These are phyloP conservation scores for Dovyalis caffra DNA, from an alignment of 345 rosid genomes.

Conservation along the genomic window DNA sequence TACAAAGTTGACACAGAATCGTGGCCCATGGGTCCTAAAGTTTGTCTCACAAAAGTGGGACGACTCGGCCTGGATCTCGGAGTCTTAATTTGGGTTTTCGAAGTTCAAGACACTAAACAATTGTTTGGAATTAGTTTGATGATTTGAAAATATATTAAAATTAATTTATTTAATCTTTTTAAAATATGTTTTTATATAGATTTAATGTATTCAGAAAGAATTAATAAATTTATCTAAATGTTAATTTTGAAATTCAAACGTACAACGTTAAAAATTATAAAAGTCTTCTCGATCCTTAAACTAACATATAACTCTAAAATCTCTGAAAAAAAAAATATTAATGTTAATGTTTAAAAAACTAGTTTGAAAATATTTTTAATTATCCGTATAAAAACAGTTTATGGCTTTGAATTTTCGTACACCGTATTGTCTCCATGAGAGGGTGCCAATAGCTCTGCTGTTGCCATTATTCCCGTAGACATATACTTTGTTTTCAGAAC, in stretches of 20 bases:
- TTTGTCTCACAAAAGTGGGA: slow-evolving; percentile 8
- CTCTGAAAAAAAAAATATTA: too few species aligned
- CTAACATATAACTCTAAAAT: too few species aligned
- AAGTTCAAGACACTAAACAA: not conserved
- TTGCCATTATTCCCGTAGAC: slow-evolving; percentile 11
- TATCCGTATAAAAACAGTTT: not conserved
- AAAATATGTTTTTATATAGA: too few species aligned
- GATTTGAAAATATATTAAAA: too few species aligned
- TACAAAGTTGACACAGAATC: slow-evolving; percentile 21
- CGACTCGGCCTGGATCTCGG: slow-evolving; percentile 11
- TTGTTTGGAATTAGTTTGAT: not conserved
- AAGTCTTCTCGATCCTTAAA: too few species aligned
- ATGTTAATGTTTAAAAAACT: too few species aligned
- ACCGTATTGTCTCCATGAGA: slow-evolving; percentile 9
- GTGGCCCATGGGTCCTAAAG: slow-evolving; percentile 14
- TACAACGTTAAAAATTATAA: too few species aligned
- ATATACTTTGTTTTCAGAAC: not conserved
- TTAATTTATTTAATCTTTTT: too few species aligned
- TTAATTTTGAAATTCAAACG: too few species aligned
- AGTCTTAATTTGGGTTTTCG: not conserved
- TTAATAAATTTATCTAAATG: too few species aligned
- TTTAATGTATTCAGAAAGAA: too few species aligned
- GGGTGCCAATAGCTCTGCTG: slow-evolving; percentile 23
- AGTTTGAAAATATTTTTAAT: too few species aligned
- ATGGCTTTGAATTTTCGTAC: not conserved